phyloP scores from a whole-genome alignment of 1,284 basidiomycete species.

The Hortiboletus rubellus region DNA sequence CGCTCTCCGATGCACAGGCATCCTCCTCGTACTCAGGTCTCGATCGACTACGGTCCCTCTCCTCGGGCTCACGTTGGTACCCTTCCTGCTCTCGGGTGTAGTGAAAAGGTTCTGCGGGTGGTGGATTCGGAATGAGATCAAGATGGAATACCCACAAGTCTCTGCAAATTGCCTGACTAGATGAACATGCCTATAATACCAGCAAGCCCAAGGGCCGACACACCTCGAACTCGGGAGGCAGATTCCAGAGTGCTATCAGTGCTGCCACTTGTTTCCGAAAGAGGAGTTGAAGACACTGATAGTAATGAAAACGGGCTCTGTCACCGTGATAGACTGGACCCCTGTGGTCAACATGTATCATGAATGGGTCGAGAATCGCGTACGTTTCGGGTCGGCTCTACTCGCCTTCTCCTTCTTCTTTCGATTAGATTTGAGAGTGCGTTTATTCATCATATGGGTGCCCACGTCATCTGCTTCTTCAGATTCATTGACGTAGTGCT shows the following conservation, averaged over 20 bases:
- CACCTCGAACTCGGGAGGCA: conserved; percentile 83
- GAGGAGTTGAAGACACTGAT: conserved; percentile 79
- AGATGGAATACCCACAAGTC: conserved; percentile 84
- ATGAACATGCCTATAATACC: conserved; percentile 5
- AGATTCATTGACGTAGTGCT: conserved; percentile 77
- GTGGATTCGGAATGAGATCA: conserved; percentile 58
- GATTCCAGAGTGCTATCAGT: conserved; percentile 63
- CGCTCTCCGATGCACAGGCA: neutral
- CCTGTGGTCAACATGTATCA: conserved; percentile 1
- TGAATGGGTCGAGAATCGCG: conserved; percentile 18
- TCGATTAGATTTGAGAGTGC: conserved; percentile 54
- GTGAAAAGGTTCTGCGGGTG: conserved; percentile 58
- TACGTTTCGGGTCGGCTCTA: conserved; percentile 59
- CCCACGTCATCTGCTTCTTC: conserved; percentile 59
- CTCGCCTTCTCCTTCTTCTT: conserved; percentile 50
- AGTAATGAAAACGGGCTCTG: conserved; percentile 73
- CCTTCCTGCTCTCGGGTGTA: conserved; percentile 40
- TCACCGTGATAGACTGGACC: conserved; percentile 76
- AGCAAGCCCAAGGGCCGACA: conserved; percentile 16
- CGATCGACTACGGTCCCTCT: conserved; percentile 1
- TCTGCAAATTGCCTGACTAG: conserved; percentile 66
- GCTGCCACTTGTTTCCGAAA: conserved; percentile 72
- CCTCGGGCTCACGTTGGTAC: conserved; percentile 20
- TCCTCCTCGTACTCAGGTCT: conserved; percentile 17
- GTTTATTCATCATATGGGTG: conserved; percentile 59